Percentiles rank a stretch among this genome's conserved stretches.
phyloP scores from a whole-genome alignment of 2,329 filamentous ascomycete genomes.

The Penicillium brevicompactum region DNA sequence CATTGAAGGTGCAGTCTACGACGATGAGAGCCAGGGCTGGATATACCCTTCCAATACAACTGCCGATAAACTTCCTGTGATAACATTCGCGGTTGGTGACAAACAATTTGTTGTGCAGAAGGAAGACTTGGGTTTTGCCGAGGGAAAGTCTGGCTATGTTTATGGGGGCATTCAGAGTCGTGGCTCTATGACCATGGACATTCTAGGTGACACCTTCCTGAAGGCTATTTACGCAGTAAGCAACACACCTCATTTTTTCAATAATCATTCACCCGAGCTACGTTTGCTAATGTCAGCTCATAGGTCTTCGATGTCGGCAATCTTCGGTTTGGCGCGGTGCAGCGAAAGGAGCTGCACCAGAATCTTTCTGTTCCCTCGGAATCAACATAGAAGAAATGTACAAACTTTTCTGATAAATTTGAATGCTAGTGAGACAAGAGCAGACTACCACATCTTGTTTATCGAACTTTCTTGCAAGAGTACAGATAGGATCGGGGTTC shows the following conservation, averaged over 20 bases:
- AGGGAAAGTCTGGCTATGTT: conserved; percentile 56
- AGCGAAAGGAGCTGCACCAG: conserved; percentile 50
- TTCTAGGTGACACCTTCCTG: conserved; percentile 65
- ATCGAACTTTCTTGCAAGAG: not conserved
- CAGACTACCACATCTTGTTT: too few species aligned
- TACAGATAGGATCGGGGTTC: too few species aligned
- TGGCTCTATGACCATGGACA: conserved; percentile 61
- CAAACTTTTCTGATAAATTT: too few species aligned
- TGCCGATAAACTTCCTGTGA: conserved; percentile 57
- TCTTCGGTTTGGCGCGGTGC: conserved; percentile 61
- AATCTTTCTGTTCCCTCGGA: conserved; percentile 20
- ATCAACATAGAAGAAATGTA: not conserved
- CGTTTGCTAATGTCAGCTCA: not conserved
- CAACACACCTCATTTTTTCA: conserved; percentile 10
- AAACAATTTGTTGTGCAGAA: conserved; percentile 63
- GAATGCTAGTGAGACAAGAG: too few species aligned
- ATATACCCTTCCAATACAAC: conserved; percentile 60
- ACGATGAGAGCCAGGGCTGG: conserved; percentile 62
- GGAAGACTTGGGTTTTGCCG: conserved; percentile 63
- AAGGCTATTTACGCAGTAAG: conserved; percentile 66
- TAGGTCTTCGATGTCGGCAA: conserved; percentile 66
- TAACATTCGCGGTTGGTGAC: conserved; percentile 66
- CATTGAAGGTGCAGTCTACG: conserved; percentile 64
- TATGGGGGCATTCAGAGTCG: conserved; percentile 69
- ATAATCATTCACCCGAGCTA: conserved; percentile 3